Conservation (phyloP, 2,329 filamentous ascomycete genomes). For the Colletotrichum chlorophyti region DNA sequence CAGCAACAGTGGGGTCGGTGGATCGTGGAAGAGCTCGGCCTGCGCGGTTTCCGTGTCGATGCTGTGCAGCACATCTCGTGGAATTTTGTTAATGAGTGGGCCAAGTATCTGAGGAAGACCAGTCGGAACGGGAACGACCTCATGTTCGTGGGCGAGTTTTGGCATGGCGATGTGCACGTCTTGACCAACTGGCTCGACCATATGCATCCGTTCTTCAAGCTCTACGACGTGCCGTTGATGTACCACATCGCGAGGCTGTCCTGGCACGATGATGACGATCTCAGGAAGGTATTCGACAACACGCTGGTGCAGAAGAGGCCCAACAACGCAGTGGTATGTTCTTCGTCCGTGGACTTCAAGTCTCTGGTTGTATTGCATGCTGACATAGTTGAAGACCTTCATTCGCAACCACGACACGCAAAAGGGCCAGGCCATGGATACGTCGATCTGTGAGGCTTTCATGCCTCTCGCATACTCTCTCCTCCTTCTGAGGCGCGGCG, state of each 20-base stretch:
- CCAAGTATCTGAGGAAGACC: conserved; percentile 6
- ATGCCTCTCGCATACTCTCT: conserved; percentile 19
- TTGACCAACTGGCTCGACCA: conserved; percentile 19
- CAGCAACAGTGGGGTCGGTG: conserved; percentile 21
- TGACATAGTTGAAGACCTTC: conserved; percentile 8
- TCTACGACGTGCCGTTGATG: conserved; percentile 25
- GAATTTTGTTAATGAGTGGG: conserved; percentile 25
- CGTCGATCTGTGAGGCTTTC: conserved; percentile 6
- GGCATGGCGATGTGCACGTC: conserved; percentile 23
- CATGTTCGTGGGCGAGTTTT: conserved; percentile 23
- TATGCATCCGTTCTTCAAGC: conserved; percentile 23
- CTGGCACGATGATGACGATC: conserved; percentile 13
- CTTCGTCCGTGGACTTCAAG: too few species aligned
- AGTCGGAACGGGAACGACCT: conserved; percentile 13
- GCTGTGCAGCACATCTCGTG: conserved; percentile 29
- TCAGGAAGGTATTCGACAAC: conserved; percentile 18
- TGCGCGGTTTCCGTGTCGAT: conserved; percentile 19
- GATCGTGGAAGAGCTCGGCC: conserved; percentile 20
- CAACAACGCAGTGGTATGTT: conserved; percentile 21
- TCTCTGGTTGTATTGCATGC: neutral
- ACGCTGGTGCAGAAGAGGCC: conserved; percentile 18
- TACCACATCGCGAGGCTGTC: conserved; percentile 20
- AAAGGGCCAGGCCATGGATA: conserved; percentile 25
- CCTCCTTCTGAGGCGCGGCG: conserved; percentile 15
- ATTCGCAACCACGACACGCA: conserved; percentile 26